Base-by-base conservation (phyloP, 441 rosid genomes). In the Flueggea neowawraea region DNA sequence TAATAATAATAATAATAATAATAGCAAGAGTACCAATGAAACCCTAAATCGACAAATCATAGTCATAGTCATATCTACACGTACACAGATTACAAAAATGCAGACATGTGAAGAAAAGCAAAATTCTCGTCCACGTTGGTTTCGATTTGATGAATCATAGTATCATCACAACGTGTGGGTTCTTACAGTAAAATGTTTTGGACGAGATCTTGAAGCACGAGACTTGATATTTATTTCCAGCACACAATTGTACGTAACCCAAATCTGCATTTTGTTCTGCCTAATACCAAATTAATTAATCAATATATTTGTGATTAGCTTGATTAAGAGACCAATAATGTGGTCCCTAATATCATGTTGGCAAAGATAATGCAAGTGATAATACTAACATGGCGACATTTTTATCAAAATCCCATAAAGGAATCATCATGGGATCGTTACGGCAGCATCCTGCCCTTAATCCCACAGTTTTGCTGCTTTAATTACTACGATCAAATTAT, bases 321-420 rank as follows among this genome's bases (percentile, higher is more conserved):
- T 49, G 31, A 31, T 62, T 52, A 63, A 71, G 61, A 68, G 75
- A 64, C 74, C 79, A 63, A 57, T 57, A 54, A 65, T 60, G 88
- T 82, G 95, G 86, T 82, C 89, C 90, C 84, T 63, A 68, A 71
- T 73, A 63, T 44, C 63, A 65, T 78, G 75, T 78, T 67, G 65
- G 69, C 66, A 67, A 65, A 69, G 69, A 72, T 33, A 47, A 54
- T 57, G 57, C 57, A 13, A 63, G 55, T n/a, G 60, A 58, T 33
- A 31, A 57, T 49, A 58, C 17, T 52, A 60, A 61, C 68, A 45
- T 68, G 68, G 63, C 67, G 73, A 69, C 73, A 71, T 43, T 72
- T 68, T 71, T 54, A 75, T 79, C 61, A 63, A 36, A 63, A 78
- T 74, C 83, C 83, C 77, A 76, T 73, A 76, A 77, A 78, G 57